Conservation (phyloP, 2,329 filamentous ascomycete genomes). For the Chrysoporthe puriensis region DNA sequence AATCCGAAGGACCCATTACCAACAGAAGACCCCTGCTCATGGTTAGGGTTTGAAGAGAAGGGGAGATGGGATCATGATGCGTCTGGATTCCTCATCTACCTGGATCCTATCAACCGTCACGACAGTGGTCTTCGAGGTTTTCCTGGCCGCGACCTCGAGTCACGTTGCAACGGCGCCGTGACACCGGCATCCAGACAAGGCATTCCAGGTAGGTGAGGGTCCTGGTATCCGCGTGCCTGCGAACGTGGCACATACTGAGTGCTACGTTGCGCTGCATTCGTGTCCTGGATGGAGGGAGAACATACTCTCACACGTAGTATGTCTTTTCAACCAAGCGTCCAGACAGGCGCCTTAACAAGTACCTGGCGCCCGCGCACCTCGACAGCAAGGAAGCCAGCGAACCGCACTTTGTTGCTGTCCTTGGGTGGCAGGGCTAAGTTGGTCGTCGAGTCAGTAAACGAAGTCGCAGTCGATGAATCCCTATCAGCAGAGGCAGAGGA, state of each 20-base stretch:
- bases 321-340: slow-evolving; percentile 50
- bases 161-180: neutral
- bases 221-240: neutral
- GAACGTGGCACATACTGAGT: neutral
- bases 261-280: neutral
- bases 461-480: slow-evolving; percentile 23
- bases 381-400: slow-evolving; percentile 74
- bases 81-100: neutral
- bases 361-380: slow-evolving; percentile 79
- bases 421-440: slow-evolving; percentile 45
- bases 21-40: neutral
- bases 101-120: neutral
- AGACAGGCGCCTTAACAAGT: slow-evolving; percentile 76
- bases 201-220: neutral
- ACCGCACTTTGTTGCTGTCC: slow-evolving; percentile 64
- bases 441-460: slow-evolving; percentile 45
- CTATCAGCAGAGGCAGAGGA: slow-evolving; percentile 13
- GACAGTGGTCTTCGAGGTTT: neutral
- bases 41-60: neutral
- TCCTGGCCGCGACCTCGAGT: neutral
- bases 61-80: neutral
- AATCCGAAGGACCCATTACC: neutral
- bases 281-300: neutral
- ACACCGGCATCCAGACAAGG: neutral
- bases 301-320: neutral